These are phyloP conservation scores for Neonectria neomacrospora DNA, from an alignment of 2,329 filamentous ascomycete species.

Conservation along the genomic window DNA sequence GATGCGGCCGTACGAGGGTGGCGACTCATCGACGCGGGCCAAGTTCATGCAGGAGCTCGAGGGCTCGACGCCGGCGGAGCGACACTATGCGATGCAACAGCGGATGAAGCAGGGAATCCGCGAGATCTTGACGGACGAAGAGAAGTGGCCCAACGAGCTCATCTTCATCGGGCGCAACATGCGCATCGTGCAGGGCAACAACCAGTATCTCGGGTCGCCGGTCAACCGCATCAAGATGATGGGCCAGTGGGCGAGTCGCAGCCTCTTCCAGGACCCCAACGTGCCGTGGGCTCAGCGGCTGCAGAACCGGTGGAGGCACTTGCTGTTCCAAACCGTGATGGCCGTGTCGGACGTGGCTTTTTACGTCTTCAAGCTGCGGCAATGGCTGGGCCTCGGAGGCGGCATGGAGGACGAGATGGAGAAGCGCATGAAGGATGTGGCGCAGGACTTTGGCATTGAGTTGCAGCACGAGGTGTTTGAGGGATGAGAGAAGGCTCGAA, in stretches of 20 bases:
- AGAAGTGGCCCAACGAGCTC: conserved; percentile 89
- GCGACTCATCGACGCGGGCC: conserved; percentile 74
- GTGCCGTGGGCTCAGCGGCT: conserved; percentile 71
- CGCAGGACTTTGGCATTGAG: conserved; percentile 91
- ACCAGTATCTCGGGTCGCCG: conserved; percentile 88
- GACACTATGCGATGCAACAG: conserved; percentile 90
- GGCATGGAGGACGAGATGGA: conserved; percentile 98
- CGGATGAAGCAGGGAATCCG: conserved; percentile 76
- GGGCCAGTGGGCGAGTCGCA: conserved; percentile 86
- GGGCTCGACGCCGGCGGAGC: conserved; percentile 70
- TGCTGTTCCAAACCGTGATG: conserved; percentile 84
- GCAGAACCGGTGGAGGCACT: conserved; percentile 77
- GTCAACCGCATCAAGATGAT: conserved; percentile 96
- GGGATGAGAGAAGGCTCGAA: conserved; percentile 61
- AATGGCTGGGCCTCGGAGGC: conserved; percentile 78
- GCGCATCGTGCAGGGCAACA: conserved; percentile 92
- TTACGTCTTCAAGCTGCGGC: conserved; percentile 80
- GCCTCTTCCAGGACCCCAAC: conserved; percentile 79
- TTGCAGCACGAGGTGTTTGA: conserved; percentile 90
- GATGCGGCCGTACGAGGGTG: conserved; percentile 90
- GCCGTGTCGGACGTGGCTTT: conserved; percentile 83
- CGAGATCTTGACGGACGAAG: conserved; percentile 82
- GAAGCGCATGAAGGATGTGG: conserved; percentile 85
- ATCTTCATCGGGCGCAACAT: conserved; percentile 93
- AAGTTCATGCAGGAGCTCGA: conserved; percentile 74